Evolutionary conservation across 1,139 yeast genomes (phyloP), one percentile per base, ranked within the genome.

Genomic region (Kodamaea alishanica): DNA sequence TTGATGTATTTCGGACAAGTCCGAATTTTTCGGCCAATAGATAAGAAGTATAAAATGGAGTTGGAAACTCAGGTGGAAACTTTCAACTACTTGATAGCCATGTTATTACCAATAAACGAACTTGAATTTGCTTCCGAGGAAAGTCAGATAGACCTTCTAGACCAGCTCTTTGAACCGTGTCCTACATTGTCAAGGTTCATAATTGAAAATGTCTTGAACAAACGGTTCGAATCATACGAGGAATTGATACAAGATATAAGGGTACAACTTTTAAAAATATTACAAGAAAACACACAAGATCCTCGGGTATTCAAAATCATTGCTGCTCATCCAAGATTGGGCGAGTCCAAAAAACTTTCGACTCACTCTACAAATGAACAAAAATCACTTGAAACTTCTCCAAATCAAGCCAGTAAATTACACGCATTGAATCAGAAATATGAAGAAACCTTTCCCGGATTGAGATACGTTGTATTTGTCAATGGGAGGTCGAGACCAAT

Each of bases 251-350:
- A 80, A 41, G 44, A 50, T 6, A 64, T 71, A 5, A 65, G 86
- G 41, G 20, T 32, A 0, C 54, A 56, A 10, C 61, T 84, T 9
- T 48, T 68, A 5, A 38, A 49, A 1, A 60, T 70, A 26, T 58
- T 75, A 12, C 35, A 44, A 40, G 39, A 54, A 33, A 47, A 56
- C 23, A 53, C 63, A 39, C 34, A 48, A 44, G 59, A 70, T 29
- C 63, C 65, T 1, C 55, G 60, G 20, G 57, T 77, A 6, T 53
- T 72, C 36, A 63, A 72, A 33, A 82, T 84, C 40, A 75, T 89
- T 12, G 81, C 87, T 1, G 95, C 96, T 0, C 97, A 89, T 61
- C 97, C 97, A n/a, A 69, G 96, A 42, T 68, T 89, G 24, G 97
- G 90, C 0, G 48, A 53, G 2, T 44, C 46, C 10, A 58, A 63